Conservation (phyloP, 495 filamentous ascomycete genomes). For the Echria macrotheca region DNA sequence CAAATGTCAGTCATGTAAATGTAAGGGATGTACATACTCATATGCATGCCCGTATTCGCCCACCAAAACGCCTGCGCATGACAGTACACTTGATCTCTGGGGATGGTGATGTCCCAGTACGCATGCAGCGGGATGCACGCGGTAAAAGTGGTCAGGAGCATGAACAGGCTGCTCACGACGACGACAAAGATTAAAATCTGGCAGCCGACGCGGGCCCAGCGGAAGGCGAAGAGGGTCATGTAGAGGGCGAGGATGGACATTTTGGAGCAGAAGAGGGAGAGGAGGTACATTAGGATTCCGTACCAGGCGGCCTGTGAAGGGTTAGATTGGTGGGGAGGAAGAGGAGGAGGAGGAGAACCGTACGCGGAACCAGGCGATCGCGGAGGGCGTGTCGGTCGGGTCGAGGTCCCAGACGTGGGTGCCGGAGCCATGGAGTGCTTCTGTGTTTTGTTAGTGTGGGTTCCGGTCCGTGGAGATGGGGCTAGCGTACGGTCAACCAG, state of each 20-base stretch:
- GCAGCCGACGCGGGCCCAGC: constrained; percentile 26
- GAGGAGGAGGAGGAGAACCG: not conserved
- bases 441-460: constrained; percentile 4
- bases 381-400: constrained; percentile 13
- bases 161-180: constrained; percentile 19
- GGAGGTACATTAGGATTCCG: constrained; percentile 24
- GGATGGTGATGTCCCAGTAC: constrained; percentile 27
- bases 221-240: constrained; percentile 34
- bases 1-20: too few species aligned
- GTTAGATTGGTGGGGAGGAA: not conserved
- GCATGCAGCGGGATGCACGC: constrained; percentile 25
- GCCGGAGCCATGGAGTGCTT: constrained; percentile 23
- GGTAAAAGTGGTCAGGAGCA: constrained; percentile 23
- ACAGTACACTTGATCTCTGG: constrained; percentile 15
- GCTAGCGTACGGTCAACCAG: constrained; percentile 23
- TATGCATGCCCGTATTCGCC: constrained; percentile 31
- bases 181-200: constrained; percentile 26
- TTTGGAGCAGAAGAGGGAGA: constrained; percentile 30
- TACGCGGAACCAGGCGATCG: constrained; percentile 24
- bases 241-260: constrained; percentile 36
- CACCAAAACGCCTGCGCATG: constrained; percentile 27
- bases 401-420: constrained; percentile 28
- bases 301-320: constrained; percentile 24
- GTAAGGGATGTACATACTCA: too few species aligned
- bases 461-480: not conserved